Evolutionary conservation across 768 basidiomycete species (phyloP), one percentile per base, ranked within the genome.

Genomic region (Lanmaoa pseudosensibilis): DNA sequence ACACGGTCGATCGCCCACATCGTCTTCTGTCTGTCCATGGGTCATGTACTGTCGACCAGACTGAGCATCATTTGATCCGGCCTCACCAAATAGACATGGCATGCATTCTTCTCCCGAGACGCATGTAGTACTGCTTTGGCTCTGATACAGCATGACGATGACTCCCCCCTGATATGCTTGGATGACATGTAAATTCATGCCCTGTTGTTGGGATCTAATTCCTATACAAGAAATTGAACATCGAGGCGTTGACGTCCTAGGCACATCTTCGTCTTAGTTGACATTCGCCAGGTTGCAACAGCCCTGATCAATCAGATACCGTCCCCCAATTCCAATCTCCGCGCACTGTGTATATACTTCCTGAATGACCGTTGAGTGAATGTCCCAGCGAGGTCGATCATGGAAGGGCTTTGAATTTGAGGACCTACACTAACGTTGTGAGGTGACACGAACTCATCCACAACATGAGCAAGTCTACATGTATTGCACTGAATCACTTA

Each of bases 201-300:
- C 48, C 67, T 68, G 54, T 79, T 71, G 50, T 80, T 74, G 6
- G 63, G 63, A n/a, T 71, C 72, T 10, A 78, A 66, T 66, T 71
- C 71, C 39, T 71, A 41, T 34, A 18, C 18, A 37, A 18, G 37
- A 18, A 37, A 37, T 16, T 1, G 16, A 37, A 37, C 16, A 37
- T 37, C 37, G 37, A 37, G 36, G 15, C 16, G 25, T 5, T 27
- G 25, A 5, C 25, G 25, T 27, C 25, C 25, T 27, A 38, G 3
- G 18, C 4, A n/a, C 37, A 18, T n/a, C 38, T 10, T 39, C 10
- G 10, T 39, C 38, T 7, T 39, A n/a, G n/a, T 39, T 5, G 10
- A n/a, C 38, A n/a, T n/a, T 11, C n/a, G 4, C 4, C 16, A 11
- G 6, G 18, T n/a, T 10, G 18, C 9, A 10, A 38, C 9, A 3